A percentile compares a stretch with the other conserved stretches of the same genome.
Evolutionary conservation across 192 early-diverging fungal genomes (phyloP).

Genomic region (Coemansia sp.): DNA sequence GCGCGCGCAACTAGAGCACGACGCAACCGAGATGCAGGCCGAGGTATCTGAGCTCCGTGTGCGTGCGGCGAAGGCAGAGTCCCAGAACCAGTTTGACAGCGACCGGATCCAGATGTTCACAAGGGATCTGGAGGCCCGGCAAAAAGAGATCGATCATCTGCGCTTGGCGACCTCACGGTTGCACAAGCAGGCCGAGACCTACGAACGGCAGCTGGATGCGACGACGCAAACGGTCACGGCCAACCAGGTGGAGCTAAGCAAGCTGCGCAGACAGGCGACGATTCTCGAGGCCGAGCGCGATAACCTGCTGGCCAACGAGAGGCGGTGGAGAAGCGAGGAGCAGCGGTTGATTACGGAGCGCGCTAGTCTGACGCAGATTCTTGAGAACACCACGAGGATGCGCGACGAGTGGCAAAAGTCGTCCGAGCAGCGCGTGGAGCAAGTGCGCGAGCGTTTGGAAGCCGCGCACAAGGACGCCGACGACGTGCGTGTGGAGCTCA

Average conservation of each 20-base stretch:
- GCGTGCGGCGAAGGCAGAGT: constrained; percentile 63
- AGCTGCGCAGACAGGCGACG: constrained; percentile 51
- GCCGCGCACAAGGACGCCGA: constrained; percentile 28
- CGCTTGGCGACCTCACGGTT: constrained; percentile 60
- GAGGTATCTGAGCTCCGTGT: constrained; percentile 65
- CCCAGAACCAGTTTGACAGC: constrained; percentile 58
- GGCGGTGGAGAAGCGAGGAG: constrained; percentile 45
- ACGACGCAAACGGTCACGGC: constrained; percentile 53
- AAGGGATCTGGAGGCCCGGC: constrained; percentile 57
- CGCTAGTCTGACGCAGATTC: constrained; percentile 48
- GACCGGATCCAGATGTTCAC: constrained; percentile 66
- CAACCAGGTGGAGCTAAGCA: constrained; percentile 56
- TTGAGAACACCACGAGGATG: constrained; percentile 52
- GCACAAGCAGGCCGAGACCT: constrained; percentile 52
- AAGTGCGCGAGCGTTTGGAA: constrained; percentile 31
- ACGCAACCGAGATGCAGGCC: constrained; percentile 52
- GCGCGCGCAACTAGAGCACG: constrained; percentile 57
- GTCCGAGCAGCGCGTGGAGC: constrained; percentile 26
- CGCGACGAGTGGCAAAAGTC: constrained; percentile 48
- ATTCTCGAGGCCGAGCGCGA: constrained; percentile 59
- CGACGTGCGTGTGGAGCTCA: constrained; percentile 26
- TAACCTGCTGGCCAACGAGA: constrained; percentile 32
- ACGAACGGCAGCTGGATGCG: constrained; percentile 65
- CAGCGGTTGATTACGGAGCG: constrained; percentile 42
- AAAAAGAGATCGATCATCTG: constrained; percentile 63